These are phyloP conservation scores for Flaveria bidentis DNA, from an alignment of 129 eudicot genomes.

Conservation along the genomic window DNA sequence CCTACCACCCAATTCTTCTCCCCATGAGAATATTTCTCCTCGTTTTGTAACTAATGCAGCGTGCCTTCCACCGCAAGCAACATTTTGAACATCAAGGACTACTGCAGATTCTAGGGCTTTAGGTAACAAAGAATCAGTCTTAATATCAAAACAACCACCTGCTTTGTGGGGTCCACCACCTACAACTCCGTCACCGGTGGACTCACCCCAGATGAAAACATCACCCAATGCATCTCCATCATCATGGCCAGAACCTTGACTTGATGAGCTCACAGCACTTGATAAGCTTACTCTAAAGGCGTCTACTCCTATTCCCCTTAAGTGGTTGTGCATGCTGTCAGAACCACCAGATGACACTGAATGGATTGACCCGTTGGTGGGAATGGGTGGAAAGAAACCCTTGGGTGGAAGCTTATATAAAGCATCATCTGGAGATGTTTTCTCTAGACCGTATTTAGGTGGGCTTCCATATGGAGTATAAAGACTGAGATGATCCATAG, in stretches of 20 bases:
- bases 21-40: constrained; percentile 94
- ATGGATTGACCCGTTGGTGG: constrained; percentile 35
- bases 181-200: constrained; percentile 59
- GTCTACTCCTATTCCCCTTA: constrained; percentile 58
- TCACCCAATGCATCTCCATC: constrained; percentile 85
- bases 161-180: constrained; percentile 64
- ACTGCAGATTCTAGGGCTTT: constrained; percentile 78
- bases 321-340: constrained; percentile 54
- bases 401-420: constrained; percentile 58
- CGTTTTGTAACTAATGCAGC: constrained; percentile 83
- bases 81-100: constrained; percentile 69
- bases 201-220: constrained; percentile 91
- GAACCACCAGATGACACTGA: constrained; percentile 45
- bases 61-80: constrained; percentile 82
- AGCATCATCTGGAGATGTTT: constrained; percentile 69
- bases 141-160: constrained; percentile 39
- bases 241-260: constrained; percentile 80
- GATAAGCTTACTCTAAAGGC: constrained; percentile 75
- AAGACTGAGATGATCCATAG: constrained; percentile 68
- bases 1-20: constrained; percentile 86
- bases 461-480: constrained; percentile 63
- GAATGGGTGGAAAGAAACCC: constrained; percentile 42
- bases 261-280: constrained; percentile 93
- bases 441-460: constrained; percentile 59
- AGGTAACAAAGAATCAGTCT: constrained; percentile 62